phyloP scores from a whole-genome alignment of 2,329 filamentous ascomycete genomes.

The Botrytis porri region DNA sequence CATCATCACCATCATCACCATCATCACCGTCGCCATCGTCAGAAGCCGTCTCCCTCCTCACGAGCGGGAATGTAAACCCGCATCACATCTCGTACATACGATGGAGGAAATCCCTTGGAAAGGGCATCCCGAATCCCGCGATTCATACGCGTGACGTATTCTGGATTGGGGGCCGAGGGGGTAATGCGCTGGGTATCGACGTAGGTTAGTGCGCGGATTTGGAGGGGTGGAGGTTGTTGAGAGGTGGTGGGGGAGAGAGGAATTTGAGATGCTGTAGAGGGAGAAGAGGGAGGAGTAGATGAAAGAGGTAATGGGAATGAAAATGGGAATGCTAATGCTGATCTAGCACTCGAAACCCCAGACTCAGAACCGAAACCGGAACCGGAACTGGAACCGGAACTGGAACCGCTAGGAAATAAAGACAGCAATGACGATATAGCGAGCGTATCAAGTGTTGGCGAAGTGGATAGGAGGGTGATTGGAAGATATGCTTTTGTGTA shows the following conservation, averaged over 20 bases:
- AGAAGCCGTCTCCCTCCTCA: background rate
- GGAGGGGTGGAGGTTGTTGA: background rate
- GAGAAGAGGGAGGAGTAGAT: background rate
- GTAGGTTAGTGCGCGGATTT: background rate
- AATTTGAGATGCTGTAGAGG: no score
- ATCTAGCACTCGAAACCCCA: background rate
- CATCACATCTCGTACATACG: background rate
- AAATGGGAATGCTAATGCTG: no score
- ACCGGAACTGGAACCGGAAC: no score
- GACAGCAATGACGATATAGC: background rate
- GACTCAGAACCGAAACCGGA: background rate
- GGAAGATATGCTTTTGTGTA: constrained; percentile 41
- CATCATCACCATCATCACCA: no score
- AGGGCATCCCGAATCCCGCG: background rate
- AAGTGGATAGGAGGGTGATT: background rate
- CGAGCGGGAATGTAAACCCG: background rate
- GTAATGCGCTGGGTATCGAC: background rate
- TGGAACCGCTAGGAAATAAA: background rate
- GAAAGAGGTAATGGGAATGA: background rate
- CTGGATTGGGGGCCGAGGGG: background rate
- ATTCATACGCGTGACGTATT: background rate
- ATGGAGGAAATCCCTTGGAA: background rate
- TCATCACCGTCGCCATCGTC: no score
- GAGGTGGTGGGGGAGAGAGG: no score
- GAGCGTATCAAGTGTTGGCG: background rate